Evolutionary conservation across 768 basidiomycete genomes (phyloP).

Genomic region (Tricholoma saponaceum): DNA sequence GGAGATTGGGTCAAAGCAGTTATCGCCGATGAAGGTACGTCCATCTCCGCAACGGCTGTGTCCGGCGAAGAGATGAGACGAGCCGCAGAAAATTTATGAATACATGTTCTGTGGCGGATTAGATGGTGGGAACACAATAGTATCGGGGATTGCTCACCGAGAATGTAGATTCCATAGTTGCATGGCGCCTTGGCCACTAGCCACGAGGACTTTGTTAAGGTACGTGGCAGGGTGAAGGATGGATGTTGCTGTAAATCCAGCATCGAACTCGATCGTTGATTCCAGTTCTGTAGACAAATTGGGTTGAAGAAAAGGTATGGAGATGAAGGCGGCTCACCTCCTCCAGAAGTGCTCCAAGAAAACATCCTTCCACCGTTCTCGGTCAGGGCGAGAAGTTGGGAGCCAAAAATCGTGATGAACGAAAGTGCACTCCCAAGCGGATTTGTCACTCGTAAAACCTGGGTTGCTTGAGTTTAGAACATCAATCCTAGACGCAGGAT

Average conservation of each 20-base stretch:
- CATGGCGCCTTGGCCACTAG: constrained; percentile 74
- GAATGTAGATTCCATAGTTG: constrained; percentile 95
- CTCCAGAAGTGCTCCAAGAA: constrained; percentile 65
- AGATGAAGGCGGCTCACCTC: constrained; percentile 31
- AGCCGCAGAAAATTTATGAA: constrained; percentile 69
- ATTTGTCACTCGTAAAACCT: constrained; percentile 61
- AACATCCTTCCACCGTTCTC: constrained; percentile 76
- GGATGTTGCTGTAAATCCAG: constrained; percentile 79
- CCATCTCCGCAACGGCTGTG: constrained; percentile 21
- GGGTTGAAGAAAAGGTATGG: constrained; percentile 9
- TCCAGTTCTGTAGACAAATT: constrained; percentile 46
- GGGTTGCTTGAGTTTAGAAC: background rate
- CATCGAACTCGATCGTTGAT: constrained; percentile 72
- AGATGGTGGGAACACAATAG: background rate
- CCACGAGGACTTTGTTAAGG: constrained; percentile 89
- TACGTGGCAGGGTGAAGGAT: constrained; percentile 95
- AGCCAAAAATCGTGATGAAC: constrained; percentile 75
- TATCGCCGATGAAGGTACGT: constrained; percentile 43
- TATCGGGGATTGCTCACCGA: constrained; percentile 42
- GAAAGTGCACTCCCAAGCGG: constrained; percentile 59
- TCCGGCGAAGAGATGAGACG: constrained; percentile 42
- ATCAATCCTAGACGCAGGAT: constrained; percentile 7
- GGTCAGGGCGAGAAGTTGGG: constrained; percentile 73
- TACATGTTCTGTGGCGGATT: constrained; percentile 56
- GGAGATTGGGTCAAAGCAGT: constrained; percentile 87